Conservation (phyloP, 1,139 yeast species). For the Pichia sp. region DNA sequence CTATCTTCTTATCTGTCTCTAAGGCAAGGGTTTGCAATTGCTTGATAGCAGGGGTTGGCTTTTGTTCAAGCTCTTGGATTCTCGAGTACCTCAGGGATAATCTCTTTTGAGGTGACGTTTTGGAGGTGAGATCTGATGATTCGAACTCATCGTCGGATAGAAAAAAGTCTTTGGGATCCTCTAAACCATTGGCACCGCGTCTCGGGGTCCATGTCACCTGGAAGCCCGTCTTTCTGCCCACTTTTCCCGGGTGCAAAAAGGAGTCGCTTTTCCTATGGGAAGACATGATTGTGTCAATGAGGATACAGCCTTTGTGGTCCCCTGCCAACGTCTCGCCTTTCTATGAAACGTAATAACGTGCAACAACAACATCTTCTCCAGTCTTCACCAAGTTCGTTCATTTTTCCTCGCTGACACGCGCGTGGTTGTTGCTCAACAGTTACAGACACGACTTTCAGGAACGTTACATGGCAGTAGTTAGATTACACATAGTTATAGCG, state of each 20-base stretch:
- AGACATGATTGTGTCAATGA: too few species aligned
- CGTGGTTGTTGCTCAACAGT: too few species aligned
- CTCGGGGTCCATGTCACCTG: conserved; percentile 35
- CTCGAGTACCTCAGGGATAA: conserved; percentile 14
- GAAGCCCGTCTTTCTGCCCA: conserved; percentile 26
- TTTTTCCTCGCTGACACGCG: too few species aligned
- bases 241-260: conserved; percentile 22
- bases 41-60: neutral
- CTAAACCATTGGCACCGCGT: conserved; percentile 69
- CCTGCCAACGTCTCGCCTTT: too few species aligned
- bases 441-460: too few species aligned
- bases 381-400: too few species aligned
- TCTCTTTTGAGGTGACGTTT: conserved; percentile 18
- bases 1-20: neutral
- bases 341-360: too few species aligned
- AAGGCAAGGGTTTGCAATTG: neutral
- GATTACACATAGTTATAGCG: too few species aligned
- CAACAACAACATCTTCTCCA: too few species aligned
- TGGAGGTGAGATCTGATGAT: conserved; percentile 13
- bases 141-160: conserved; percentile 33
- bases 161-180: conserved; percentile 73
- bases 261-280: conserved; percentile 17
- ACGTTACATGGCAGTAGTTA: too few species aligned
- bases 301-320: too few species aligned
- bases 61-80: conserved; percentile 4